Percentiles rank a stretch among this genome's conserved stretches.
Evolutionary conservation across 1,284 basidiomycete species (phyloP).

Genomic region (Moesziomyces parantarcticus): DNA sequence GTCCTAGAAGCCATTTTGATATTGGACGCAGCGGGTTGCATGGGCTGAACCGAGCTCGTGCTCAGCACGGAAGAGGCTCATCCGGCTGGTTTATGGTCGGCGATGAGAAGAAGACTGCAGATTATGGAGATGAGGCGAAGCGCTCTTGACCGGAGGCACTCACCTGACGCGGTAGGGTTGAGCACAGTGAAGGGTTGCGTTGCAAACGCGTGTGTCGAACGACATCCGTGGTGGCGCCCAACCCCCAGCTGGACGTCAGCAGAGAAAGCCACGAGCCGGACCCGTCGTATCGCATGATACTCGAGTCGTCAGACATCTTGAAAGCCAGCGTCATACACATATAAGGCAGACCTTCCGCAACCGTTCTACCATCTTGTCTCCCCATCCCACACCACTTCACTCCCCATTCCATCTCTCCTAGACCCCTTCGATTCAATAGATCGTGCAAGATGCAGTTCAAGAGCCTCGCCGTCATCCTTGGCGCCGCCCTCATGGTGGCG

Average conservation of each 20-base stretch:
- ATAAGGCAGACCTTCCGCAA: too few relatives aligned
- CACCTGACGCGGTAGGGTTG: too few relatives aligned
- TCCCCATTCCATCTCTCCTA: not conserved
- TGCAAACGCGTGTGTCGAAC: not conserved
- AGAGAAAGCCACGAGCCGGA: too few relatives aligned
- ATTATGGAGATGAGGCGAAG: too few relatives aligned
- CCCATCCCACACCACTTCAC: not conserved
- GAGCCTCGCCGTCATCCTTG: slow-evolving; percentile 18
- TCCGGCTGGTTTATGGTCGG: not conserved
- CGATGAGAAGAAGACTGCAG: too few relatives aligned
- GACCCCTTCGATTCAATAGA: not conserved
- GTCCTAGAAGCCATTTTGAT: too few relatives aligned
- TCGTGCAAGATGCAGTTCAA: slow-evolving; percentile 34
- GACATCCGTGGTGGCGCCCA: not conserved
- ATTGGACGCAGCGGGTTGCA: not conserved
- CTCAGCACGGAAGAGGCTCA: not conserved
- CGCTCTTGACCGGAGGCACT: too few relatives aligned
- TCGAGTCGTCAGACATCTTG: too few relatives aligned
- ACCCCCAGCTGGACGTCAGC: not conserved
- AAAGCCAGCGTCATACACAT: too few relatives aligned
- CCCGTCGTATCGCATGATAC: too few relatives aligned
- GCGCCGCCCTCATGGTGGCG: slow-evolving; percentile 15
- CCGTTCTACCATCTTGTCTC: not conserved
- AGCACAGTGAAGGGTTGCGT: too few relatives aligned
- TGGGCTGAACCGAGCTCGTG: not conserved